phyloP scores from a whole-genome alignment of 192 early-diverging fungal genomes.

The Cladochytrium replicatum region DNA sequence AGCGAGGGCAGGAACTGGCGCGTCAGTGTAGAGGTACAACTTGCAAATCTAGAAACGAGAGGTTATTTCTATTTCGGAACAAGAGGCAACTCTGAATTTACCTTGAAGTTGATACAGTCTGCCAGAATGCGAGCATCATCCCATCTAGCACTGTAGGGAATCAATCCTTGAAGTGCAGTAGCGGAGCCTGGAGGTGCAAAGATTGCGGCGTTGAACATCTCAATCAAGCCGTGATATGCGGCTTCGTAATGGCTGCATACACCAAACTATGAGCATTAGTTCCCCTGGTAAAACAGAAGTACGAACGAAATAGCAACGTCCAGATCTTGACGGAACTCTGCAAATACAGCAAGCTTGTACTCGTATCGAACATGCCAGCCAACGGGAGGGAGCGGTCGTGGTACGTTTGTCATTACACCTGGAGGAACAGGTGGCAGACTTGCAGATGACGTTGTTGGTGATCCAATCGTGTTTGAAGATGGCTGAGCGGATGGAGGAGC shows the following conservation, averaged over 20 bases:
- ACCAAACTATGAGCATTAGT: too few relatives aligned
- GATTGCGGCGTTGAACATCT: slow-evolving; percentile 44
- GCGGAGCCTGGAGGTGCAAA: slow-evolving; percentile 33
- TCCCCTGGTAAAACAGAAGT: too few relatives aligned
- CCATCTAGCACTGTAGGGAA: slow-evolving; percentile 54
- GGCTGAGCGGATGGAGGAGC: background rate
- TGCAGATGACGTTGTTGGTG: too few relatives aligned
- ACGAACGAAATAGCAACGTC: slow-evolving; percentile 34
- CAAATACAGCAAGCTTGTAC: slow-evolving; percentile 53
- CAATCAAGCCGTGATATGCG: slow-evolving; percentile 53
- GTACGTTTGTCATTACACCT: too few relatives aligned
- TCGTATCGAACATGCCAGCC: slow-evolving; percentile 80
- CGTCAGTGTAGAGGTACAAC: slow-evolving; percentile 58
- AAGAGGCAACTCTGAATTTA: slow-evolving; percentile 25
- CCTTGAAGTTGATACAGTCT: slow-evolving; percentile 70
- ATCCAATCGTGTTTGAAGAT: too few relatives aligned
- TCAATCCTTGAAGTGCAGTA: slow-evolving; percentile 33
- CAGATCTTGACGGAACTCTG: slow-evolving; percentile 44
- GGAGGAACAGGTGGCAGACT: too few relatives aligned
- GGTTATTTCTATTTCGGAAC: too few relatives aligned
- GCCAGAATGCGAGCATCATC: slow-evolving; percentile 57
- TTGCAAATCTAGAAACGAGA: slow-evolving; percentile 71
- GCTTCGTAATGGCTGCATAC: slow-evolving; percentile 56
- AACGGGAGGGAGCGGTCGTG: slow-evolving; percentile 18
- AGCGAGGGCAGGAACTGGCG: slow-evolving; percentile 54